These are phyloP conservation scores for Ophiostoma sp. DNA, from an alignment of 2,329 filamentous ascomycete species.

Conservation along the genomic window DNA sequence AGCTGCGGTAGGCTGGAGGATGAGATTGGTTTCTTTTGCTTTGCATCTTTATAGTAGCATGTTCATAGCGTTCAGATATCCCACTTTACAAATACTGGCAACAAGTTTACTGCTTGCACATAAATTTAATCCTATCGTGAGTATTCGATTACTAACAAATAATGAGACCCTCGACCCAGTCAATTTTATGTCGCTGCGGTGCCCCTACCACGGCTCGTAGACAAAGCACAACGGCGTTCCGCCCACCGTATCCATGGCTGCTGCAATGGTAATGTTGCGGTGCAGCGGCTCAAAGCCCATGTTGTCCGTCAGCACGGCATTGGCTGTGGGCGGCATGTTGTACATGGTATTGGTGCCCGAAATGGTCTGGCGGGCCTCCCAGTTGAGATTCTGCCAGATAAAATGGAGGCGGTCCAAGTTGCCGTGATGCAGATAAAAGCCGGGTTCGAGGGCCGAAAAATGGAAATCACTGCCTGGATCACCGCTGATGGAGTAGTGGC, in stretches of 20 bases:
- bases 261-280: conserved; percentile 33
- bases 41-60: too few relatives aligned
- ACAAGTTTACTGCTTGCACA: too few relatives aligned
- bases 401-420: conserved; percentile 50
- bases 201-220: conserved; percentile 38
- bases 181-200: too few relatives aligned
- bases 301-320: conserved; percentile 43
- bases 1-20: too few relatives aligned
- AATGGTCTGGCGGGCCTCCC: conserved; percentile 38
- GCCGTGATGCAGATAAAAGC: conserved; percentile 49
- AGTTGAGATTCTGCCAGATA: conserved; percentile 51
- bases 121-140: too few relatives aligned
- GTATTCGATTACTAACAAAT: too few relatives aligned
- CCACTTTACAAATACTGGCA: too few relatives aligned
- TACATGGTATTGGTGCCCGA: conserved; percentile 45
- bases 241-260: conserved; percentile 42
- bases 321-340: conserved; percentile 40
- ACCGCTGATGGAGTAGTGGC: conserved; percentile 47
- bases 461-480: conserved; percentile 50
- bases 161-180: too few relatives aligned
- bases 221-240: conserved; percentile 47
- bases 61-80: too few relatives aligned
- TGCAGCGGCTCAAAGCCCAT: conserved; percentile 33
- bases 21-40: too few relatives aligned
- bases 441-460: conserved; percentile 47